Evolutionary conservation across 208 protist genomes (phyloP).

Genomic region (Leishmania aethiopica): DNA sequence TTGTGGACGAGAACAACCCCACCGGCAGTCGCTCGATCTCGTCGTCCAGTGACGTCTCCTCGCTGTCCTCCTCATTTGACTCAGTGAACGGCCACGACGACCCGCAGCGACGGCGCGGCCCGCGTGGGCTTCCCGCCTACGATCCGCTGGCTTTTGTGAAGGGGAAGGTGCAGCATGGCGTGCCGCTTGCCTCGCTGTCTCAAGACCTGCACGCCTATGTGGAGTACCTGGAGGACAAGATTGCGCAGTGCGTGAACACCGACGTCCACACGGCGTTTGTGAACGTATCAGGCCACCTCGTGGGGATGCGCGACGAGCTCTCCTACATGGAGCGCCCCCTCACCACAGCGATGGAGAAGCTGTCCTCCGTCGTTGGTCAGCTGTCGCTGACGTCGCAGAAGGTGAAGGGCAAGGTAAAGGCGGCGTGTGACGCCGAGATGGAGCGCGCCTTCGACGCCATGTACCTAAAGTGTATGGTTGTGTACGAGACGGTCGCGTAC

Average conservation of each 20-base stretch:
- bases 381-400: constrained; percentile 38
- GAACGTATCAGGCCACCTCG: constrained; percentile 66
- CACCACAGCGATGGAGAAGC: constrained; percentile 43
- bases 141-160: constrained; percentile 71
- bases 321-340: constrained; percentile 69
- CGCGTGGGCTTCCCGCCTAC: constrained; percentile 32
- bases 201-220: constrained; percentile 72
- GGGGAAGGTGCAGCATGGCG: constrained; percentile 71
- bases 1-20: constrained; percentile 33
- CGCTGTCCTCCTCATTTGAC: neutral
- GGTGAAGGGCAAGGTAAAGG: constrained; percentile 50
- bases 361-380: constrained; percentile 39
- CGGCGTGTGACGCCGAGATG: constrained; percentile 56
- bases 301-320: constrained; percentile 81
- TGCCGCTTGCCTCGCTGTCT: constrained; percentile 63
- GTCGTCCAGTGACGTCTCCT: constrained; percentile 10
- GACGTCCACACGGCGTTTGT: constrained; percentile 83
- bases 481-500: constrained; percentile 65
- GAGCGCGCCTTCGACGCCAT: constrained; percentile 63
- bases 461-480: constrained; percentile 55
- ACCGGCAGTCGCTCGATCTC: neutral
- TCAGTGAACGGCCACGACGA: neutral
- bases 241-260: constrained; percentile 74
- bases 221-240: constrained; percentile 54
- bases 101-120: neutral